Evolutionary conservation across 495 filamentous ascomycete genomes (phyloP), one percentile per base, ranked within the genome.

Genomic region (Penicillium ochrochloron): DNA sequence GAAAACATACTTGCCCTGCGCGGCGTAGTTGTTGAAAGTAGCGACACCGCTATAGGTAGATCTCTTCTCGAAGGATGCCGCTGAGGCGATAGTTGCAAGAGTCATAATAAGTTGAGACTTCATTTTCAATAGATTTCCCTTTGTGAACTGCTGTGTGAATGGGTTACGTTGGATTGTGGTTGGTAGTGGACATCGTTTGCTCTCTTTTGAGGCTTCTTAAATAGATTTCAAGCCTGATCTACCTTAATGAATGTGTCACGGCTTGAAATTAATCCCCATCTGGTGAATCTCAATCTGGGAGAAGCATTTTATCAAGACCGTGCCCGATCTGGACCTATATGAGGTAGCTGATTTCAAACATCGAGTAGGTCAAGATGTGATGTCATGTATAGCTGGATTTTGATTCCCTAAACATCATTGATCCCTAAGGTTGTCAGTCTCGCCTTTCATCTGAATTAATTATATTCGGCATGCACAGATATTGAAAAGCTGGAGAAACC

Each of bases 21-120:
- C n/a, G 19, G 42, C 42, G 42, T 46, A 46, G 42, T 46, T 46
- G 14, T 46, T 46, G 42, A 46, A 46, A 21, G 42, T 46, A 23
- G 42, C 42, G 8, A 46, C 42, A 12, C 42, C 42, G 42, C 19
- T 46, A 8, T 46, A 46, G 19, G 42, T 46, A 23, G n/a, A 3
- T 46, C 42, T 46, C 42, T 46, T 46, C 42, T 46, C 42, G 42
- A 46, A 11, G 5, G 42, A 21, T 10, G 19, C 19, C 9, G 42
- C 42, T 8, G 42, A 23, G 42, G 42, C 42, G 8, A 23, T 23
- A 21, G 8, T 46, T 10, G 19, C 19, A 11, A 46, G 42, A 23
- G 42, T 7, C 2, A 46, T 5, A n/a, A 46, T 25, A 23, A 48
- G 1, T 25, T 48, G 44, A 19, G 2, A 48, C 21, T 48, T 48